Conservation (phyloP, 441 rosid genomes). For the Populus hybrid region DNA sequence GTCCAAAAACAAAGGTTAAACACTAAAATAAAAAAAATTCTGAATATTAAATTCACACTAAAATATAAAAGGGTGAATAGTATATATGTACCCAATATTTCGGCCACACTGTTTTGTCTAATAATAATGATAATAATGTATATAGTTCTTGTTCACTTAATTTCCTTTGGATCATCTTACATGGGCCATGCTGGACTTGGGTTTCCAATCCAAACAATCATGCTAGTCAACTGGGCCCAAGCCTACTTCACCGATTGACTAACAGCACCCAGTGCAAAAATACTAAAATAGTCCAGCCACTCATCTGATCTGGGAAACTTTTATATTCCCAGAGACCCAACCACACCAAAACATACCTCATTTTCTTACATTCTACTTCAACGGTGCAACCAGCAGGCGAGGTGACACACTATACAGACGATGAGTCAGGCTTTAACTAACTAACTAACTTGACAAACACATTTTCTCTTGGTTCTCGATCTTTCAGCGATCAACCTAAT, state of each 20-base stretch:
- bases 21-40: too few relatives aligned
- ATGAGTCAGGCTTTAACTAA: not conserved
- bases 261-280: not conserved
- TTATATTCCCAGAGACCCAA: not conserved
- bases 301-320: not conserved
- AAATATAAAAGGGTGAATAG: too few relatives aligned
- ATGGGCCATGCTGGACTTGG: not conserved
- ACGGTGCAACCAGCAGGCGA: not conserved
- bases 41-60: too few relatives aligned
- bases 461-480: not conserved
- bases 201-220: not conserved
- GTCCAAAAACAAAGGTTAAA: not conserved
- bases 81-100: too few relatives aligned
- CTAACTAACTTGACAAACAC: not conserved
- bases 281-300: not conserved
- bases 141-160: not conserved
- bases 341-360: slow-evolving; percentile 1
- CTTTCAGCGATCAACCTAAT: not conserved
- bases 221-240: not conserved
- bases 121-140: too few relatives aligned
- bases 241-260: not conserved
- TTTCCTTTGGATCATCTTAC: not conserved
- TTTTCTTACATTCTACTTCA: slow-evolving; percentile 12
- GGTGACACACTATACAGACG: not conserved
- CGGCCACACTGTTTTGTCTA: too few relatives aligned